Conservation (phyloP, 345 rosid species). For the Salix brachista region DNA sequence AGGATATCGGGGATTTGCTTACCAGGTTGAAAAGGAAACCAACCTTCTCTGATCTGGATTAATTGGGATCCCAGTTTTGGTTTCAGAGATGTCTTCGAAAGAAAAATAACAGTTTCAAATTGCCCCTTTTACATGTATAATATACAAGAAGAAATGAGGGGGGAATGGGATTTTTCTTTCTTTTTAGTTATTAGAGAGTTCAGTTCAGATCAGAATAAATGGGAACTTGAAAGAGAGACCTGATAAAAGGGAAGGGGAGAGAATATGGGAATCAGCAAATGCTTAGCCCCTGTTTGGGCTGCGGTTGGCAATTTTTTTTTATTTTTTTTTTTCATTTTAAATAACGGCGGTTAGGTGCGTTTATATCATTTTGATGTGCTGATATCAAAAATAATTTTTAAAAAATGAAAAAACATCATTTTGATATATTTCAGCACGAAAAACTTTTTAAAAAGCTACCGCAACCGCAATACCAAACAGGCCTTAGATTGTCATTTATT, state of each 20-base stretch:
- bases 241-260: neutral
- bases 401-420: no score
- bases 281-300: no score
- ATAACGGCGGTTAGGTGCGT: no score
- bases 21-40: conserved; percentile 6
- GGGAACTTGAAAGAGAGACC: neutral
- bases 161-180: neutral
- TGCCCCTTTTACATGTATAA: no score
- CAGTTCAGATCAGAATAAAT: neutral
- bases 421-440: no score
- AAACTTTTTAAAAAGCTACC: no score
- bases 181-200: neutral
- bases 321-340: no score
- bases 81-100: neutral
- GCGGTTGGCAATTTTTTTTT: no score
- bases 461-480: no score
- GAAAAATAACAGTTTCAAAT: neutral
- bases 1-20: neutral
- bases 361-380: no score
- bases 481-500: no score
- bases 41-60: neutral
- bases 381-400: no score
- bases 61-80: neutral
- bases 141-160: neutral
- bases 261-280: neutral